Evolutionary conservation across 805 yeast species (phyloP).

Genomic region (Yarrowia sp.): DNA sequence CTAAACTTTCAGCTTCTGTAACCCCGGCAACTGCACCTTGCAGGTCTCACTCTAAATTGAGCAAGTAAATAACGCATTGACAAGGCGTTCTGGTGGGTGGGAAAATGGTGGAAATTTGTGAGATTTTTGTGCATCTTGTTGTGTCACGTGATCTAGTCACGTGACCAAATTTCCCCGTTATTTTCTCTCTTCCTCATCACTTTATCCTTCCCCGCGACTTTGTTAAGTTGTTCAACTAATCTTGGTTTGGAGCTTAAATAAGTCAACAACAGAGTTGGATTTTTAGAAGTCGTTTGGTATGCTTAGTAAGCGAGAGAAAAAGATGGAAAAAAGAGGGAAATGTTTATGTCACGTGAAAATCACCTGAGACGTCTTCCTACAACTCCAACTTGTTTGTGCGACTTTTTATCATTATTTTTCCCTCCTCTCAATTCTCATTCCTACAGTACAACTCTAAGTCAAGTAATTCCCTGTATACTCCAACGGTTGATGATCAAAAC

Average conservation of each 20-base stretch:
- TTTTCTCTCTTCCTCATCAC: not conserved
- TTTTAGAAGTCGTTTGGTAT: not conserved
- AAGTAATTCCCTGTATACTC: not conserved
- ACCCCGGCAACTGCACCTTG: slow-evolving; percentile 21
- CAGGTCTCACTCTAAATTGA: slow-evolving; percentile 17
- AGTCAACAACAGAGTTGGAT: not conserved
- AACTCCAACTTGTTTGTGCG: no score
- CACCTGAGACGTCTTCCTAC: no score
- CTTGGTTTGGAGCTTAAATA: not conserved
- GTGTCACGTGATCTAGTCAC: not conserved
- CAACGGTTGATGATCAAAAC: not conserved
- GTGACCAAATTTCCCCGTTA: not conserved
- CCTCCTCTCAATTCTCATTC: no score
- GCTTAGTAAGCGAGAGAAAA: no score
- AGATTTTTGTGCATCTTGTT: no score
- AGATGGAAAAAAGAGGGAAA: no score
- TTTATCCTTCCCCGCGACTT: not conserved
- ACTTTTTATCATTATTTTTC: not conserved
- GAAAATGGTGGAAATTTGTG: not conserved
- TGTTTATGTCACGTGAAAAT: no score
- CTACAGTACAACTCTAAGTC: not conserved
- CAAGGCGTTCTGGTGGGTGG: not conserved
- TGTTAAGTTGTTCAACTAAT: not conserved
- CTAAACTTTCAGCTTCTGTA: not conserved
- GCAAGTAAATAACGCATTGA: slow-evolving; percentile 1